Evolutionary conservation across 176 grass and related monocot genomes (phyloP).

Genomic region (Chrysopogon serrulatus): DNA sequence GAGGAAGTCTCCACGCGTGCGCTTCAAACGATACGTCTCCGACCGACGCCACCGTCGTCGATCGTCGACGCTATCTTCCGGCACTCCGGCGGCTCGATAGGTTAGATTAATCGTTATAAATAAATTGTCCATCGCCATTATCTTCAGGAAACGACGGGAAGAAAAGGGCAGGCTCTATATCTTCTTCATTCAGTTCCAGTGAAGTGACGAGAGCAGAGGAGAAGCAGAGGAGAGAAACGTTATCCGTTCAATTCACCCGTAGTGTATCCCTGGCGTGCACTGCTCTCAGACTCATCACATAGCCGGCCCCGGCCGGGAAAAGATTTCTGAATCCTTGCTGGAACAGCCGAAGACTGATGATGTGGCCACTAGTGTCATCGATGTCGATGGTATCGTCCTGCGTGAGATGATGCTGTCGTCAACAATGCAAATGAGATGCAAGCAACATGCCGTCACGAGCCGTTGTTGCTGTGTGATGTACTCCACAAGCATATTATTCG

Average conservation of each 20-base stretch:
- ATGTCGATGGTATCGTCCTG: neutral
- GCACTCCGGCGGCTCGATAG: neutral
- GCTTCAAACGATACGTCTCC: neutral
- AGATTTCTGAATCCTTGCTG: too few species aligned
- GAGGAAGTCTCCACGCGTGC: neutral
- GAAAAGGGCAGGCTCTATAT: too few species aligned
- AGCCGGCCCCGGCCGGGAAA: too few species aligned
- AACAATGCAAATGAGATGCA: too few species aligned
- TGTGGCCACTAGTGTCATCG: neutral
- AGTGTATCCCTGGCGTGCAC: too few species aligned
- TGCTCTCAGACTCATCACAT: too few species aligned
- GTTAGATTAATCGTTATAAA: neutral
- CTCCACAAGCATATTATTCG: neutral
- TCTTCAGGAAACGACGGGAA: neutral
- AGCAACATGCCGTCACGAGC: neutral
- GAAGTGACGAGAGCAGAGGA: too few species aligned
- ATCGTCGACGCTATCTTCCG: neutral
- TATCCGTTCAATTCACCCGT: too few species aligned
- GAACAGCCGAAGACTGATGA: neutral
- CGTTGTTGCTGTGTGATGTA: neutral
- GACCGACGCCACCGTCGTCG: neutral
- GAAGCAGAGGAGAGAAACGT: too few species aligned
- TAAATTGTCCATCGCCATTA: neutral
- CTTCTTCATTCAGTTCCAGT: too few species aligned
- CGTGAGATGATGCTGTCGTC: neutral